phyloP scores from a whole-genome alignment of 106 monocot species.

The Dioscorea zingiberensis region DNA sequence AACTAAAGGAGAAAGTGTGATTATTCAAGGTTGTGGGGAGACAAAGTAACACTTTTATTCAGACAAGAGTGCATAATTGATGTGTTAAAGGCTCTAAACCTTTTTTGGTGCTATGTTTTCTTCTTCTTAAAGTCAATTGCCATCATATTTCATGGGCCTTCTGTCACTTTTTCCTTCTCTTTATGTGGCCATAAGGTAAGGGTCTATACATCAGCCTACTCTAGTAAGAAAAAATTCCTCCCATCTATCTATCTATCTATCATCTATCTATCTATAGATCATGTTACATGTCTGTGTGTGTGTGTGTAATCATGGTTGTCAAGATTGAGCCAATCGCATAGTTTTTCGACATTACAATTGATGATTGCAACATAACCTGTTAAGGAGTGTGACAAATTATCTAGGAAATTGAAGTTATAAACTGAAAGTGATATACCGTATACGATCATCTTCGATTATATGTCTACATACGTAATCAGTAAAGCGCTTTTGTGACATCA shows the following conservation, averaged over 20 bases:
- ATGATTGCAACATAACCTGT: not conserved
- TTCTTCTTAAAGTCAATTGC: conserved; percentile 5
- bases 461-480: too few relatives aligned
- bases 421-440: too few relatives aligned
- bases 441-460: too few relatives aligned
- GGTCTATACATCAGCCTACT: too few relatives aligned
- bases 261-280: too few relatives aligned
- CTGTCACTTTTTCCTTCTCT: not conserved
- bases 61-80: not conserved
- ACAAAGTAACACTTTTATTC: conserved; percentile 2
- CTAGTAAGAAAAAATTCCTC: not conserved
- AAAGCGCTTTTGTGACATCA: too few relatives aligned
- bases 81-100: not conserved
- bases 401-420: too few relatives aligned
- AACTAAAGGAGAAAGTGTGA: conserved; percentile 7
- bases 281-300: too few relatives aligned
- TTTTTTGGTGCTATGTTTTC: not conserved
- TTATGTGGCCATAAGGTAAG: not conserved
- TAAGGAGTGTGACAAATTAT: not conserved
- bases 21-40: conserved; percentile 4
- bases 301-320: too few relatives aligned
- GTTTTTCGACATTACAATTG: not conserved
- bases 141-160: not conserved
- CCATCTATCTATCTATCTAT: not conserved
- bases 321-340: too few relatives aligned